Evolutionary conservation across 495 filamentous ascomycete genomes (phyloP).

Genomic region (Penicillium subrubescens): DNA sequence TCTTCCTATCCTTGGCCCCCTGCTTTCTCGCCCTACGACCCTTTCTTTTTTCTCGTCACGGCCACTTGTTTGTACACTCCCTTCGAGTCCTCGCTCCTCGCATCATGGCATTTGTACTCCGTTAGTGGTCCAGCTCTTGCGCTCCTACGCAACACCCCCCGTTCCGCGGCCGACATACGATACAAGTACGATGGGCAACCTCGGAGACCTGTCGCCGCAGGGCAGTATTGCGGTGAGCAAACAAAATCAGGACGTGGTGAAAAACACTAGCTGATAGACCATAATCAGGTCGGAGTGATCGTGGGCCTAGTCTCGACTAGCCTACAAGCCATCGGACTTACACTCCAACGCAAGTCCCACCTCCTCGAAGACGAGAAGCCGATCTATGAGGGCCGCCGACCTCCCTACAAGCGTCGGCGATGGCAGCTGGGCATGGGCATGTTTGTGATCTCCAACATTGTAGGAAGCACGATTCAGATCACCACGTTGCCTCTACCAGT

Average conservation of each 20-base stretch:
- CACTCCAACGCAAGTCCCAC: conserved; percentile 98
- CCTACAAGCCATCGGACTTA: conserved; percentile 91
- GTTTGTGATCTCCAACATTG: conserved; percentile 91
- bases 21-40: conserved; percentile 8
- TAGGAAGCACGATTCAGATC: conserved; percentile 96
- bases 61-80: background rate
- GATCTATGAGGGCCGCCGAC: conserved; percentile 74
- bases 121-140: conserved; percentile 26
- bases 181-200: conserved; percentile 62
- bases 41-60: conserved; percentile 4
- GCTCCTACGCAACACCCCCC: conserved; percentile 14
- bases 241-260: background rate
- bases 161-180: conserved; percentile 36
- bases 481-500: conserved; percentile 94
- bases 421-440: conserved; percentile 99
- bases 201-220: conserved; percentile 81
- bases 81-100: conserved; percentile 4
- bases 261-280: conserved; percentile 15
- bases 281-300: conserved; percentile 76
- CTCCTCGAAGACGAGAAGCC: conserved; percentile 94
- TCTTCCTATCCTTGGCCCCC: conserved; percentile 12
- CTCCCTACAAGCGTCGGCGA: conserved; percentile 85
- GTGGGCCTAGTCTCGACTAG: conserved; percentile 92
- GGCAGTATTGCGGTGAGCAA: conserved; percentile 80
- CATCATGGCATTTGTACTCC: conserved; percentile 31